Evolutionary conservation across 1,284 basidiomycete genomes (phyloP), one percentile per base, ranked within the genome.

Genomic region (Moesziomyces aphidis): DNA sequence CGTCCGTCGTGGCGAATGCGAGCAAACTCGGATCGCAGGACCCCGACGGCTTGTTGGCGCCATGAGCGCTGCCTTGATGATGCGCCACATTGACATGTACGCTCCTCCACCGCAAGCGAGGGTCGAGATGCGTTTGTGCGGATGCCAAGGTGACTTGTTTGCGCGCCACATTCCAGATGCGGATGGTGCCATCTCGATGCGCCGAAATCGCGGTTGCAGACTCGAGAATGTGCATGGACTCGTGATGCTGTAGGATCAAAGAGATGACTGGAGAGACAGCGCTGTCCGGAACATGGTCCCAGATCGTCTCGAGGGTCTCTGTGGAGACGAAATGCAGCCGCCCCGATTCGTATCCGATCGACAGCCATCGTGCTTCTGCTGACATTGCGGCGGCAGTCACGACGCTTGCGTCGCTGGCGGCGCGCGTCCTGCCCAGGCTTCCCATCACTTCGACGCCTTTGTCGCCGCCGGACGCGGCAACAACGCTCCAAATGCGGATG

Each of bases 281-380:
- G 21, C 50, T 53, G 8, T 26, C 43, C 1, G 64, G 48, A 0
- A 59, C 22, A 21, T 48, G 21, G 24, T 72, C 62, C 61, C 63
- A 74, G 10, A 73, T 44, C 17, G 55, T 47, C n/a, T 63, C 47
- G 17, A 76, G 24, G 8, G 54, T 62, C 1, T 65, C 55, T 21
- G 61, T 49, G 9, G 57, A 53, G 39, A 74, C 43, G 15, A 93
- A 79, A 0, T 90, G 90, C 24, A 94, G 87, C 10, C 89, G 86
- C 4, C 92, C 92, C 0, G 88, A 88, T 46, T 89, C 88, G 1
- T 91, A 90, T 9, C 89, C 89, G 17, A 89, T 87, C 31, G 87
- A 89, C 19, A 93, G 81, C 72, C 93, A 86, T 19, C 65, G 61
- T 22, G 64, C 73, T 3, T 61, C 39, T 1, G 67, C 54, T 49